These are phyloP conservation scores for Bromus sterilis DNA, from an alignment of 176 grass and related monocot species.

Conservation along the genomic window DNA sequence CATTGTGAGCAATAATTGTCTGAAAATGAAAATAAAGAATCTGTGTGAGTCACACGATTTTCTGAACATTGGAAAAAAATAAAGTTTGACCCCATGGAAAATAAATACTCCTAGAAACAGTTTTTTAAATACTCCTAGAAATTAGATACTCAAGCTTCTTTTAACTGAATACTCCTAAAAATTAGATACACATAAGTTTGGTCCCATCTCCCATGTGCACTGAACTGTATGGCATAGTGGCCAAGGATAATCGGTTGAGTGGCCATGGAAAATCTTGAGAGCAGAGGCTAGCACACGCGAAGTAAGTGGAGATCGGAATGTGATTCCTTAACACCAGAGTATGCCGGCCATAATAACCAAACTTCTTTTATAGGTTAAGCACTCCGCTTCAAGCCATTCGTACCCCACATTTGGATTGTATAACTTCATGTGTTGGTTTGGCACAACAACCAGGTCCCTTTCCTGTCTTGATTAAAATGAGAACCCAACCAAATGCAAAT, in stretches of 20 bases:
- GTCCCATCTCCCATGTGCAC: too few species aligned
- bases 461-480: not conserved
- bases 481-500: constrained; percentile 22
- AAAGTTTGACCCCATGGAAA: too few species aligned
- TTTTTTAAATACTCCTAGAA: too few species aligned
- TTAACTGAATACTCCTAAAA: too few species aligned
- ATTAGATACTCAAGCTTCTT: too few species aligned
- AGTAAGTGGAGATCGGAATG: not conserved
- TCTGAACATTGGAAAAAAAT: too few species aligned
- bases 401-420: not conserved
- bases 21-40: too few species aligned
- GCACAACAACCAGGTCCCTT: constrained; percentile 8
- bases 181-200: too few species aligned
- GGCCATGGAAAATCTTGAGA: not conserved
- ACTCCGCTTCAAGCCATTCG: not conserved
- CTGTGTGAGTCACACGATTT: too few species aligned
- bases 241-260: not conserved
- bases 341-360: not conserved
- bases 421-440: constrained; percentile 16
- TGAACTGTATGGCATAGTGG: not conserved
- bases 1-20: too few species aligned
- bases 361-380: constrained; percentile 13
- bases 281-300: not conserved
- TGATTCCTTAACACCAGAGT: not conserved
- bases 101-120: too few species aligned